Evolutionary conservation across 2,329 filamentous ascomycete genomes (phyloP).

Genomic region (Fusarium sp.): DNA sequence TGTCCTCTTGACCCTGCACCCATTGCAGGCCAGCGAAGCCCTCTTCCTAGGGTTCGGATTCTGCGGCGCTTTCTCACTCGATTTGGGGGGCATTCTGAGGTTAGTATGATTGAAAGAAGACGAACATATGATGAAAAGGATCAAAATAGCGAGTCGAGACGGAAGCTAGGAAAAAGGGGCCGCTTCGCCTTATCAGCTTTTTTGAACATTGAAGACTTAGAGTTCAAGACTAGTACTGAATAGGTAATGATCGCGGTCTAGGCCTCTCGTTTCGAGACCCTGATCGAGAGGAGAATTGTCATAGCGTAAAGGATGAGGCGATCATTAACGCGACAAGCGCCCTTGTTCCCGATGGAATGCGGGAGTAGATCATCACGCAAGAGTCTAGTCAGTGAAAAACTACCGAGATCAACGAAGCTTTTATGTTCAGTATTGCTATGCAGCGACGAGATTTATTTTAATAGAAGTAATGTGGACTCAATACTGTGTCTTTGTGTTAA

Average conservation of each 20-base stretch:
- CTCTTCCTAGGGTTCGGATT: slow-evolving; percentile 8
- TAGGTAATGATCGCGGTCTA: background rate
- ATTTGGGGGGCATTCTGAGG: background rate
- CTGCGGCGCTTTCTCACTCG: background rate
- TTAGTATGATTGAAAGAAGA: background rate
- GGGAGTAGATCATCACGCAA: background rate
- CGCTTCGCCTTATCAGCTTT: background rate
- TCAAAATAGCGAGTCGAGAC: background rate
- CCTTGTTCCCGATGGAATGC: background rate
- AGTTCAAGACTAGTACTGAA: background rate
- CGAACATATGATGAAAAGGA: background rate
- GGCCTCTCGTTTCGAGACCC: background rate
- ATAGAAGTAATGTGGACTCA: too few relatives aligned
- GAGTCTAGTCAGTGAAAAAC: background rate
- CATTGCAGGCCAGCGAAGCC: slow-evolving; percentile 16
- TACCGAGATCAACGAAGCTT: too few relatives aligned
- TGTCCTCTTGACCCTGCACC: slow-evolving; percentile 8
- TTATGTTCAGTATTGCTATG: too few relatives aligned
- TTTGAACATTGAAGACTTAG: background rate
- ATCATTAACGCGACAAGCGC: background rate
- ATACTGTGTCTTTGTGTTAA: too few relatives aligned
- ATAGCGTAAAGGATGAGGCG: background rate
- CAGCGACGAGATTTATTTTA: too few relatives aligned
- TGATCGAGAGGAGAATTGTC: background rate
- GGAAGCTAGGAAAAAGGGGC: background rate